phyloP scores from a whole-genome alignment of 1,284 basidiomycete species.

The Cryptococcus maquisensis region DNA sequence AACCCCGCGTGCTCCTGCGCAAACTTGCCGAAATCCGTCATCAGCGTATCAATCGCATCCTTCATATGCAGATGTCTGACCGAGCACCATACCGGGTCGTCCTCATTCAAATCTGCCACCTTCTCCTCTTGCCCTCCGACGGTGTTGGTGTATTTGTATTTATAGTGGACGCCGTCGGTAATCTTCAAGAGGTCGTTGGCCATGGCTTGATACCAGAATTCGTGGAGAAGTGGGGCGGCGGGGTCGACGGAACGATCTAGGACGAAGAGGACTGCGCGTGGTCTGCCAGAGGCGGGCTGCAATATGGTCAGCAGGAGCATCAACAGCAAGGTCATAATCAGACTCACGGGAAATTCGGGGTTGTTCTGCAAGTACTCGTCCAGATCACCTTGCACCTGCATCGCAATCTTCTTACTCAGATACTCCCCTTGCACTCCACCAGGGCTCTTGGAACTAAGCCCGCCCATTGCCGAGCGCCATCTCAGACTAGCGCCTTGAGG shows the following conservation, averaged over 20 bases:
- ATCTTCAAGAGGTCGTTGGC: slow-evolving; percentile 88
- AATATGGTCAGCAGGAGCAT: not conserved
- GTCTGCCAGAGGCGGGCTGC: slow-evolving; percentile 45
- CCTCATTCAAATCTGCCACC: slow-evolving; percentile 73
- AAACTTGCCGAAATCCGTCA: slow-evolving; percentile 89
- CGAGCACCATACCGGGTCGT: slow-evolving; percentile 84
- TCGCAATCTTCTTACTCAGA: slow-evolving; percentile 71
- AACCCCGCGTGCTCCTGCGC: slow-evolving; percentile 90
- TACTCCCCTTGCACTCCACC: slow-evolving; percentile 51
- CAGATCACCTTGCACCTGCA: slow-evolving; percentile 71
- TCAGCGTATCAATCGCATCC: slow-evolving; percentile 94
- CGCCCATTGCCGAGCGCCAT: slow-evolving; percentile 46
- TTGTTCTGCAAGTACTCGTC: slow-evolving; percentile 82
- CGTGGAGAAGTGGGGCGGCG: slow-evolving; percentile 84
- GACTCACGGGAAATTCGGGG: slow-evolving; percentile 73
- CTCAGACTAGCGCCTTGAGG: slow-evolving; percentile 41
- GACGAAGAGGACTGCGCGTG: slow-evolving; percentile 79
- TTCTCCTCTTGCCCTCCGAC: slow-evolving; percentile 81
- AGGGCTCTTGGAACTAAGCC: slow-evolving; percentile 39
- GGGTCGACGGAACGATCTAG: slow-evolving; percentile 96
- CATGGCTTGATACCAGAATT: slow-evolving; percentile 99
- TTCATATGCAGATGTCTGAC: slow-evolving; percentile 97
- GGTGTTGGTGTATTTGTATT: slow-evolving; percentile 77
- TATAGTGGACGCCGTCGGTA: slow-evolving; percentile 78
- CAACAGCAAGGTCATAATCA: not conserved